Base-by-base conservation (phyloP, 805 yeast species). In the Cyberlindnera mrakii region DNA sequence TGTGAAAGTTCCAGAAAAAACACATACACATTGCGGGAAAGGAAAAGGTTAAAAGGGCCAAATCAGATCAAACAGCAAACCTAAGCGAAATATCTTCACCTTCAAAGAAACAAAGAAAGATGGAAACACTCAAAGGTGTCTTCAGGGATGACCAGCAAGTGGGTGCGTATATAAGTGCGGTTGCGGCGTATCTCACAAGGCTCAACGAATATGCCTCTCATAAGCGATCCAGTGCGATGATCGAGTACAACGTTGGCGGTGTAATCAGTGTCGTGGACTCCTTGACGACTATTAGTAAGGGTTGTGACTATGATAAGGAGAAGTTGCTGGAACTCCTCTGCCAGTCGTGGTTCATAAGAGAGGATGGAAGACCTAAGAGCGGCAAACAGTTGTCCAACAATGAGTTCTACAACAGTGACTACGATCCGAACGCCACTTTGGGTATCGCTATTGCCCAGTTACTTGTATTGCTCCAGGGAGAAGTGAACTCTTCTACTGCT, bases 161-260 rank as follows among this genome's bases (percentile, higher is more conserved):
- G 35, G 20, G 47, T 13, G 51, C 47, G 11, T 39, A 42, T 23
- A 19, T 44, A 16, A 23, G 38, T 35, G 48, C 51, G 23, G 41
- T 45, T 25, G 51, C 49, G 14, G 47, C 40, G 7, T 45, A 35
- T 40, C 42, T 48, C 23, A n/a, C 35, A 6, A 35, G 20, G 5
- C 37, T 48, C 33, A 45, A 48, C 44, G 31, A 34, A 30, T 45
- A 18, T 19, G 47, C 47, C 32, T 32, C 48, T 16, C 41, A 41
- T 30, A 40, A 37, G 40, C 37, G 42, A 5, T 38, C 46, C 2
- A n/a, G 37, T 10, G 34, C 41, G 13, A 23, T 44, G 32, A 48
- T 48, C 33, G 71, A 75, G 5, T 72, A 69, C 23, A 72, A 65
- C 11, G 47, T 66, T 6, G 77, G 77, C 1, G 77, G 73, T 1